Base-by-base conservation (phyloP, 306 rosid genomes). In the Quercus alba region DNA sequence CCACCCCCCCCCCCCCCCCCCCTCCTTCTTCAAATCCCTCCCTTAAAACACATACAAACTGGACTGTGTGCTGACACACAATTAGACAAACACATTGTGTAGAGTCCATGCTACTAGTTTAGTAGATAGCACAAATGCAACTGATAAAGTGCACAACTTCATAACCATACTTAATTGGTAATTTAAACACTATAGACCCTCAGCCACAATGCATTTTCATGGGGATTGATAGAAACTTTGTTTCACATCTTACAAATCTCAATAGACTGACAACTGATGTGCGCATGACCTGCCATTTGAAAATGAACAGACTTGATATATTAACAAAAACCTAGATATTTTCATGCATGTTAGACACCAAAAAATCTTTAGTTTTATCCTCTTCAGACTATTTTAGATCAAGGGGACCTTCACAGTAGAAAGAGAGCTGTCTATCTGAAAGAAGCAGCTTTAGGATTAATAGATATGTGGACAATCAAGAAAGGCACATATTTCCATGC, bases 51-150 rank as follows among this genome's bases (percentile, higher is more conserved):
- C 12, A 41, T 2, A 63, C 14, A 5, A 63, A 28, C 5, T 28
- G 70, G 38, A 63, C n/a, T 12, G 10, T 26, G 70, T 2, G 30
- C 4, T 4, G 11, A 63, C 20, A 28, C 21, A 12, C 41, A 7
- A 13, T 12, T 49, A 49, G 54, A 49, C 17, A 10, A 49, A 49
- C 31, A 23, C 31, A 26, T 35, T 28, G 35, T 1, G 6, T 23
- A 11, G 38, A 21, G 66, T 38, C 49, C 25, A 57, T 71, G 76
- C 63, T 67, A 54, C 52, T 26, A 80, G 44, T 8, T 41, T 19
- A 77, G 46, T 61, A 56, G 55, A 44, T 77, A 70, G 46, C 81
- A 77, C 83, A 69, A 41, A 69, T 74, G 79, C 62, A 70, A 77
- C 66, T 62, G 21, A 72, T 14, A 33, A 56, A 66, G 57, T 31